phyloP scores from a whole-genome alignment of 2,329 filamentous ascomycete species.

The Aspergillus sp. region DNA sequence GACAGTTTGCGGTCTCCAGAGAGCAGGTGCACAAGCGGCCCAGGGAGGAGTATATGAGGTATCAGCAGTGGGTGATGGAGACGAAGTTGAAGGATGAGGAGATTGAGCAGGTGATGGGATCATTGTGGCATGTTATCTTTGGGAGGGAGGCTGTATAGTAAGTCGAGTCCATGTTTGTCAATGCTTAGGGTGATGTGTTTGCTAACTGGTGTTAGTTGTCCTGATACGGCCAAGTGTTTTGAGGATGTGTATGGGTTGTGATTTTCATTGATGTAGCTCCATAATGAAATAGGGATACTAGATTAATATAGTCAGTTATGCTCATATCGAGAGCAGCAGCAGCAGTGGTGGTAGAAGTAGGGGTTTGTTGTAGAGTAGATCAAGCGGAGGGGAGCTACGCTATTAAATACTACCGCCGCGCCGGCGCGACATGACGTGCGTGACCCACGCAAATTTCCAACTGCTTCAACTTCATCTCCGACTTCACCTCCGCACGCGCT shows the following conservation, averaged over 20 bases:
- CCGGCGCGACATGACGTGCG: constrained; percentile 20
- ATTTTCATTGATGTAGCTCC: too few relatives aligned
- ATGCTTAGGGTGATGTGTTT: not conserved
- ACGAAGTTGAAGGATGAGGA: constrained; percentile 57
- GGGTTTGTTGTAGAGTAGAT: not conserved
- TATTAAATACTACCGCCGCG: not conserved
- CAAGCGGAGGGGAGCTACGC: not conserved
- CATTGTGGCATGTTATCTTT: constrained; percentile 64
- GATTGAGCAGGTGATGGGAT: constrained; percentile 64
- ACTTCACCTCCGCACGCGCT: not conserved
- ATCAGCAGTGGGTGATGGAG: constrained; percentile 60
- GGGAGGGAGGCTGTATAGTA: constrained; percentile 44
- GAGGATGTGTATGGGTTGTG: constrained; percentile 27
- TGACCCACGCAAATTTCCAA: constrained; percentile 17
- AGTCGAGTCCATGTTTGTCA: constrained; percentile 17
- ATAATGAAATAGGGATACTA: too few relatives aligned
- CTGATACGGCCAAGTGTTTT: constrained; percentile 29
- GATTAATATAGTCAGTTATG: too few relatives aligned
- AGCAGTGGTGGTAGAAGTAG: too few relatives aligned
- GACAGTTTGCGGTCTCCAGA: constrained; percentile 64
- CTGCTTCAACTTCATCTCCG: constrained; percentile 21
- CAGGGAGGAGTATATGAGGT: constrained; percentile 55
- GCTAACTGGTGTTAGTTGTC: constrained; percentile 25
- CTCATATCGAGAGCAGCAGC: too few relatives aligned
- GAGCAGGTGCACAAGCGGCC: constrained; percentile 54